Evolutionary conservation across 768 basidiomycete species (phyloP).

Genomic region (Boletus coccyginus): DNA sequence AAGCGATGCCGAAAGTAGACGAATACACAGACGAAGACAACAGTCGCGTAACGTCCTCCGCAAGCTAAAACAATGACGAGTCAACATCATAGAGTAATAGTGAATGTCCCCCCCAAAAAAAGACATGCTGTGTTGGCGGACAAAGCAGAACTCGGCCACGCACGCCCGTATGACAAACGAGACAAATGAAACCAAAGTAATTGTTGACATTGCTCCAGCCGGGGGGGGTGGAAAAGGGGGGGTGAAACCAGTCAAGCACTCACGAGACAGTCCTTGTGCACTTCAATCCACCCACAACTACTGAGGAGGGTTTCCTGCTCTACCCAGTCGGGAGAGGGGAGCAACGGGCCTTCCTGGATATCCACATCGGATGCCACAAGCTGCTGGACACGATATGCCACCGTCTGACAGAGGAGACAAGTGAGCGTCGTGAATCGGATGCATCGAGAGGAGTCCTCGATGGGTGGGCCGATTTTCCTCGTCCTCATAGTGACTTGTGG

Average conservation of each 20-base stretch:
- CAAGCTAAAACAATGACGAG: constrained; percentile 21
- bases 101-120: background rate
- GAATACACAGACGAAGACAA: constrained; percentile 45
- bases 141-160: constrained; percentile 3
- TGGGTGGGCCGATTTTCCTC: constrained; percentile 43
- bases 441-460: constrained; percentile 46
- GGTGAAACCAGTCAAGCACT: constrained; percentile 32
- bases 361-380: constrained; percentile 55
- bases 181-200: background rate
- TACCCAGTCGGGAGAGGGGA: constrained; percentile 75
- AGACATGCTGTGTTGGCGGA: constrained; percentile 6
- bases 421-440: constrained; percentile 62
- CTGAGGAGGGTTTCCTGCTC: constrained; percentile 72
- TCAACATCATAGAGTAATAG: constrained; percentile 10
- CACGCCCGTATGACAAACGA: background rate
- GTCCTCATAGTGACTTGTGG: constrained; percentile 69
- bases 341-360: constrained; percentile 57
- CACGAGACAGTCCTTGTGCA: constrained; percentile 64
- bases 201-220: background rate
- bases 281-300: constrained; percentile 69
- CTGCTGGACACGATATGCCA: constrained; percentile 70
- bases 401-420: constrained; percentile 64
- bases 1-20: constrained; percentile 42
- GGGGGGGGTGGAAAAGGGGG: background rate
- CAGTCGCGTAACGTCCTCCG: constrained; percentile 23